Evolutionary conservation across 2,329 filamentous ascomycete species (phyloP).

Genomic region (Moelleriella libera): DNA sequence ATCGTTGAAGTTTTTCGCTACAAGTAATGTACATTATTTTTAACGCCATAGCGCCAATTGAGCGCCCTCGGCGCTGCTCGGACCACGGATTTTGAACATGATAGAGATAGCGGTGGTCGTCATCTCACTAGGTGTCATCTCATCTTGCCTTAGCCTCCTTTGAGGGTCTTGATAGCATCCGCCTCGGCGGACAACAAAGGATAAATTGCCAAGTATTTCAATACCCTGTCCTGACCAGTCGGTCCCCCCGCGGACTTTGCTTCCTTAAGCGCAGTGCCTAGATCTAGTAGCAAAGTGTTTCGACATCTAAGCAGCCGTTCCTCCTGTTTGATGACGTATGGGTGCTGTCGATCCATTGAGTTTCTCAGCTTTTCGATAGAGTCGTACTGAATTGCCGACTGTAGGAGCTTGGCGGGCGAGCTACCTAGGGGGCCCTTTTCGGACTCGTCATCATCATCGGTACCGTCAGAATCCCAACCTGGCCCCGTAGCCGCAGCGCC

Average conservation of each 20-base stretch:
- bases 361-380: conserved; percentile 26
- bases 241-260: conserved; percentile 24
- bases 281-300: conserved; percentile 41
- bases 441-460: conserved; percentile 24
- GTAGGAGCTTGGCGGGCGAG: conserved; percentile 30
- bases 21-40: background rate
- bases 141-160: conserved; percentile 18
- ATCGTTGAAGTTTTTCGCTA: background rate
- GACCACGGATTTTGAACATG: too few species aligned
- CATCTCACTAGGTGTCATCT: background rate
- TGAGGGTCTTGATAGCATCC: conserved; percentile 35
- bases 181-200: conserved; percentile 34
- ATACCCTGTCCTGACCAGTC: conserved; percentile 27
- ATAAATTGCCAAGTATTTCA: conserved; percentile 40
- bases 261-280: conserved; percentile 34
- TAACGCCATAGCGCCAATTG: too few species aligned
- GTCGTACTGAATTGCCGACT: conserved; percentile 30
- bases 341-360: conserved; percentile 28
- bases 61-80: too few species aligned
- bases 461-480: conserved; percentile 16
- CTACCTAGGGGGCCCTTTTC: conserved; percentile 24
- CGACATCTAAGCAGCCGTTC: conserved; percentile 38
- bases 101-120: too few species aligned
- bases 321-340: conserved; percentile 36
- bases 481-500: conserved; percentile 1